Percentiles rank a stretch among this genome's conserved stretches.
These are phyloP conservation scores for Ganoderma lingzhi DNA, from an alignment of 1,284 basidiomycete species.

Conservation along the genomic window DNA sequence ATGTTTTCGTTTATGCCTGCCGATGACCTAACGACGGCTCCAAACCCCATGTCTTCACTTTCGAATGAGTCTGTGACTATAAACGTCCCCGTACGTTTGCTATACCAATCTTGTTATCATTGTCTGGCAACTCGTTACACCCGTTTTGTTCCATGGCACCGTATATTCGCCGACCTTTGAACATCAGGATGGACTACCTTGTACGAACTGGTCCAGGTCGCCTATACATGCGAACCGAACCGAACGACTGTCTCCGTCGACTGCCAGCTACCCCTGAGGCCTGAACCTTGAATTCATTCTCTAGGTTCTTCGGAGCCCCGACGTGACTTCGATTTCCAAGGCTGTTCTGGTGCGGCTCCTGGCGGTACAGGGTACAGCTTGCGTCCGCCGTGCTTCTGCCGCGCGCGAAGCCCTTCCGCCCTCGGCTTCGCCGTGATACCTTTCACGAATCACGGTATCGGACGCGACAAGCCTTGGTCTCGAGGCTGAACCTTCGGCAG, in stretches of 20 bases:
- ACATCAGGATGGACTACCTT: not conserved
- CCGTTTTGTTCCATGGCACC: not conserved
- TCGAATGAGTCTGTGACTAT: not conserved
- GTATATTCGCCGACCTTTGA: not conserved
- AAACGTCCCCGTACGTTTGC: not conserved
- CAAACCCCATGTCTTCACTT: not conserved
- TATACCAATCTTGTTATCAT: not conserved
- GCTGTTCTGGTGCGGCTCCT: not conserved
- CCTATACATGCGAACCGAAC: not conserved
- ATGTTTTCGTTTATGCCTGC: not conserved
- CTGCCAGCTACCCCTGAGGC: not conserved
- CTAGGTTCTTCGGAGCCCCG: constrained; percentile 7
- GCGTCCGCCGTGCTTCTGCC: not conserved
- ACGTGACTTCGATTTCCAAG: not conserved
- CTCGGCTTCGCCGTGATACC: not conserved
- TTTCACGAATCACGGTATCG: no score
- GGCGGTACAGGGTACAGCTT: not conserved
- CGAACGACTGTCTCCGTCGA: not conserved
- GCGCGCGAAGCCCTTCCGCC: not conserved
- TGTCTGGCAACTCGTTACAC: not conserved
- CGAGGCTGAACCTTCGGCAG: not conserved
- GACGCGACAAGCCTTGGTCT: not conserved
- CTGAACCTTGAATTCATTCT: not conserved
- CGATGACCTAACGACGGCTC: not conserved
- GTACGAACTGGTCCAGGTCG: not conserved